These are phyloP conservation scores for Zostera marina DNA, from an alignment of 116 monocot species.

Conservation along the genomic window DNA sequence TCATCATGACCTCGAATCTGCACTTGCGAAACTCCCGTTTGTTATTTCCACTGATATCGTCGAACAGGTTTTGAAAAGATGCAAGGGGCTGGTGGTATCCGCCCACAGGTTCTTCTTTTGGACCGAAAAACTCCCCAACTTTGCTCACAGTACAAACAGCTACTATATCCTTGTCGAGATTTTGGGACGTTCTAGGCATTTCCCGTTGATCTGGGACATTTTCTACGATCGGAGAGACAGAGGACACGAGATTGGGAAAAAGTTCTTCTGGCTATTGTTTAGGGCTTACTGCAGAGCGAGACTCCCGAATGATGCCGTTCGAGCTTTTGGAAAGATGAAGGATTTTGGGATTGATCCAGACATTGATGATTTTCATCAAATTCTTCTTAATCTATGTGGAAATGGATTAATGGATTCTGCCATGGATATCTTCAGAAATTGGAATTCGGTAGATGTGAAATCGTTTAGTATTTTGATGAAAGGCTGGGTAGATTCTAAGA, in stretches of 20 bases:
- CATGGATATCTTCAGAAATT: constrained; percentile 2
- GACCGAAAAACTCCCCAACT: constrained; percentile 17
- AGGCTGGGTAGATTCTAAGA: constrained; percentile 33
- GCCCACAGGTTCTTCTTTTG: constrained; percentile 50
- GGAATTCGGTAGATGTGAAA: constrained; percentile 12
- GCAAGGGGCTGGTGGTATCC: constrained; percentile 28
- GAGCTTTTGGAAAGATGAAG: constrained; percentile 22
- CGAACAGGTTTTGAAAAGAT: constrained; percentile 39
- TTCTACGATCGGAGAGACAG: constrained; percentile 26
- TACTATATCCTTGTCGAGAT: constrained; percentile 28
- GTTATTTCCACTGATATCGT: constrained; percentile 16
- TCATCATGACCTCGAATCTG: constrained; percentile 35
- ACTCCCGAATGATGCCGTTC: constrained; percentile 29
- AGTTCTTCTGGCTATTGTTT: constrained; percentile 50
- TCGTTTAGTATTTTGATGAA: constrained; percentile 32
- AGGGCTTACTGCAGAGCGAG: constrained; percentile 39
- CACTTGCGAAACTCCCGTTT: constrained; percentile 24
- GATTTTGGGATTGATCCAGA: constrained; percentile 16
- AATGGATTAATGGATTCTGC: constrained; percentile 14
- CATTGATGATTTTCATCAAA: constrained; percentile 21
- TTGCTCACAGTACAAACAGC: constrained; percentile 13
- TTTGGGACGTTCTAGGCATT: constrained; percentile 32
- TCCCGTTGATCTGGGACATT: constrained; percentile 53
- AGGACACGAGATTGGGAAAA: background rate
- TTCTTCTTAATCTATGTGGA: constrained; percentile 19